A percentile compares a stretch with the other conserved stretches of the same genome.
phyloP scores from a whole-genome alignment of 148 eudicot species.

The Fagopyrum homotropicum region DNA sequence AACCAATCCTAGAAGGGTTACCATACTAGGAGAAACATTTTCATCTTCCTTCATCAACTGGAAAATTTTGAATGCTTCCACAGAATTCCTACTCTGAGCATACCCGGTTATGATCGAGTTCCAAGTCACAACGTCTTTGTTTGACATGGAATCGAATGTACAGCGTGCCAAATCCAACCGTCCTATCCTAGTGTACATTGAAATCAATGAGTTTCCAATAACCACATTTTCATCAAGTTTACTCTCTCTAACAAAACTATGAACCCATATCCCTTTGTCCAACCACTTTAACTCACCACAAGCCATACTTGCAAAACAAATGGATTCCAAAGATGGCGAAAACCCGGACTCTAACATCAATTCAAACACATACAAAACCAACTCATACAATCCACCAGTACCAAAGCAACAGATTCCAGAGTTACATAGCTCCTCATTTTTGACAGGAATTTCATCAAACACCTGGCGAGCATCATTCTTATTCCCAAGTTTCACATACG shows the following conservation, averaged over 20 bases:
- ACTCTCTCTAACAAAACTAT: slow-evolving; percentile 19
- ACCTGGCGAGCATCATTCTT: slow-evolving; percentile 17
- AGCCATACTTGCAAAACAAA: slow-evolving; percentile 23
- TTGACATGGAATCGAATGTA: slow-evolving; percentile 22
- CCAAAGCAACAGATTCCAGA: slow-evolving; percentile 24
- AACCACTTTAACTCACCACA: slow-evolving; percentile 30
- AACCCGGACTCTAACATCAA: slow-evolving; percentile 18
- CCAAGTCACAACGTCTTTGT: slow-evolving; percentile 39
- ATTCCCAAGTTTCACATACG: slow-evolving; percentile 20
- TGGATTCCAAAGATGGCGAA: slow-evolving; percentile 17
- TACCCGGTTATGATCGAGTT: slow-evolving; percentile 33
- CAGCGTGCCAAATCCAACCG: slow-evolving; percentile 23
- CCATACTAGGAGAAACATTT: slow-evolving; percentile 18
- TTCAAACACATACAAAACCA: slow-evolving; percentile 20
- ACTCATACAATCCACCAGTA: slow-evolving; percentile 16
- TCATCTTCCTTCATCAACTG: slow-evolving; percentile 22
- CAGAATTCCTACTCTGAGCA: slow-evolving; percentile 28
- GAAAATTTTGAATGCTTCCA: slow-evolving; percentile 24
- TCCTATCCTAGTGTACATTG: slow-evolving; percentile 35
- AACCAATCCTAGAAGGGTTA: slow-evolving; percentile 31
- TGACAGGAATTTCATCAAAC: slow-evolving; percentile 37
- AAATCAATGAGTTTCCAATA: slow-evolving; percentile 27
- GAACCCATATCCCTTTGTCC: slow-evolving; percentile 24
- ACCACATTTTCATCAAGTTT: slow-evolving; percentile 18
- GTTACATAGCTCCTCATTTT: slow-evolving; percentile 17